phyloP scores from a whole-genome alignment of 305 asterid species.

The Euphrasia arctica region DNA sequence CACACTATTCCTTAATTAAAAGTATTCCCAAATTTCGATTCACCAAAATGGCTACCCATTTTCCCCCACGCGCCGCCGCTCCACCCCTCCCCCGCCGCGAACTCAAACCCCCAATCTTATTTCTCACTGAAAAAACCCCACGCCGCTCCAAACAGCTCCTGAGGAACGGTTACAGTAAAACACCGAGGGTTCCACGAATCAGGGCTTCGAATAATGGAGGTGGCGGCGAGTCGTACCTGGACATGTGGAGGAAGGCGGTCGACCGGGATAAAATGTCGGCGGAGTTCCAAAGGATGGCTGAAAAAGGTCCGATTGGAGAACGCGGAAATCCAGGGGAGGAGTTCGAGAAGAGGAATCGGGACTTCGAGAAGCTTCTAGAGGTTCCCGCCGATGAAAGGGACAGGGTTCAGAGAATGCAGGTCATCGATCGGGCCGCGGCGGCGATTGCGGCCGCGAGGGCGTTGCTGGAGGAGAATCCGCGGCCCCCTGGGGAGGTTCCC shows the following conservation, averaged over 20 bases:
- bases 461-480: slow-evolving; percentile 54
- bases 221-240: slow-evolving; percentile 68
- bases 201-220: slow-evolving; percentile 32
- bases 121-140: slow-evolving; percentile 26
- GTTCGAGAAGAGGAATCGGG: slow-evolving; percentile 54
- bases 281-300: slow-evolving; percentile 61
- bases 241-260: slow-evolving; percentile 85
- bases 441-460: slow-evolving; percentile 87
- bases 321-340: slow-evolving; percentile 27
- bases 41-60: slow-evolving; percentile 53
- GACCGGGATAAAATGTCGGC: slow-evolving; percentile 60
- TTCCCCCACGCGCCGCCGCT: slow-evolving; percentile 50
- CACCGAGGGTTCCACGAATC: slow-evolving; percentile 34
- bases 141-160: slow-evolving; percentile 19
- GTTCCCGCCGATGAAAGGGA: slow-evolving; percentile 74
- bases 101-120: slow-evolving; percentile 27
- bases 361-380: slow-evolving; percentile 71
- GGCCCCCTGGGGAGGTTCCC: slow-evolving; percentile 30
- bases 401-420: slow-evolving; percentile 80
- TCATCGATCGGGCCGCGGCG: slow-evolving; percentile 96
- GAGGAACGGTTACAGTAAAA: slow-evolving; percentile 9
- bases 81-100: slow-evolving; percentile 27
- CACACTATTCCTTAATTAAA: no score
- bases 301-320: slow-evolving; percentile 15
- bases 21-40: not conserved